Evolutionary conservation across 768 basidiomycete genomes (phyloP), one percentile per base, ranked within the genome.

Genomic region (Boletus reticuloceps): DNA sequence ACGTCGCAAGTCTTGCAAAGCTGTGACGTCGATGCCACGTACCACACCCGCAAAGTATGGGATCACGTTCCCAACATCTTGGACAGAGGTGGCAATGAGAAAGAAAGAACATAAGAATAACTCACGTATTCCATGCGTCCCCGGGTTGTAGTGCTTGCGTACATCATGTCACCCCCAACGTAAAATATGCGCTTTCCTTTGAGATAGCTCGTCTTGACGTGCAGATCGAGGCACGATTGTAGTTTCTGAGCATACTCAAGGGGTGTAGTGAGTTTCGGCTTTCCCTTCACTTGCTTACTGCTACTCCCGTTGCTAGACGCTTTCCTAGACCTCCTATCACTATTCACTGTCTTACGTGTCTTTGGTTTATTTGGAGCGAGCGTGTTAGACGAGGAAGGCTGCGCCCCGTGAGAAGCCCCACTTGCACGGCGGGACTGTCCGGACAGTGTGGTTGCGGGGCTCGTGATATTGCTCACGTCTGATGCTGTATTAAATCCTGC

Each of bases 71-170:
- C 14, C 34, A 36, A 36, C 14, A 29, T 19, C 36, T 25, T 38
- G 20, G 20, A 38, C 17, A 12, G 10, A 39, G 39, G 31, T 19
- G 29, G 16, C 12, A 16, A 25, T 14, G 27, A 22, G 38, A 47
- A 43, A 29, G 29, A 5, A 36, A 6, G 52, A 17, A 25, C 47
- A 11, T 1, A 32, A 48, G 22, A 32, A 43, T 42, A n/a, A 74
- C 84, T 62, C 72, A 88, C 87, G 37, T 82, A 67, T 14, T 82
- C 75, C 84, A 89, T 86, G 56, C 80, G 76, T 16, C 74, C 75
- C 43, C 77, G 77, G 4, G 85, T 88, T 43, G 64, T 64, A 37
- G 74, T 70, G 25, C 78, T 74, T 3, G 85, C 84, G 53, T 73
- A 76, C 25, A 65, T 73, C 75, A 79, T 75, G 66, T 89, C 87